phyloP scores from a whole-genome alignment of 2,329 filamentous ascomycete species.

The Pyrenophora seminiperda region DNA sequence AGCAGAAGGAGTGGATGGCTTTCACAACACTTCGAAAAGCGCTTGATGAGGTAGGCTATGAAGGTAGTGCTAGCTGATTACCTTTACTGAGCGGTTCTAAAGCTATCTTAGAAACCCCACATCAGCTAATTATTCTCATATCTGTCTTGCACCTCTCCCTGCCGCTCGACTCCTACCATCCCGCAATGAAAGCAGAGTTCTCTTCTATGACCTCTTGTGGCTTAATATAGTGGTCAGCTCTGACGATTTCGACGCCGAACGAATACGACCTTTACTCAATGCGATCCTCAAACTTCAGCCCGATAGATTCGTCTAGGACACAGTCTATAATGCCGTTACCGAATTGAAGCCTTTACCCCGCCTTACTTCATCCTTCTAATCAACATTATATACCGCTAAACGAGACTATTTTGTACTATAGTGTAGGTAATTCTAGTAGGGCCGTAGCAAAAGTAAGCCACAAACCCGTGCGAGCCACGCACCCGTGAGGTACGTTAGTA shows the following conservation, averaged over 20 bases:
- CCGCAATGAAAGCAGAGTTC: not conserved
- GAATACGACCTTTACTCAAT: conserved; percentile 39
- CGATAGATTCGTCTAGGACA: too few species aligned
- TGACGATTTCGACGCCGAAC: conserved; percentile 37
- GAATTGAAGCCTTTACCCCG: not conserved
- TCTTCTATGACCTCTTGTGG: not conserved
- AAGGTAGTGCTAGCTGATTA: conserved; percentile 4
- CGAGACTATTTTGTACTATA: too few species aligned
- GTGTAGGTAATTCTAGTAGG: too few species aligned
- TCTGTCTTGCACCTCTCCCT: not conserved
- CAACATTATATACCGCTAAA: too few species aligned
- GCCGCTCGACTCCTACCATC: not conserved
- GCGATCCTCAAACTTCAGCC: conserved; percentile 48
- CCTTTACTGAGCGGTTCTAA: conserved; percentile 2
- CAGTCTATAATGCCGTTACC: not conserved
- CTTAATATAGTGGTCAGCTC: not conserved
- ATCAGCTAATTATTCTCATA: not conserved
- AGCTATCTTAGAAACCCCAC: not conserved
- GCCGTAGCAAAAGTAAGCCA: too few species aligned
- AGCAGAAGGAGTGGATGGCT: conserved; percentile 13
- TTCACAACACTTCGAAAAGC: conserved; percentile 9
- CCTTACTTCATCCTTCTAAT: not conserved
- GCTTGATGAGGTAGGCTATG: not conserved
- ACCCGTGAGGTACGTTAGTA: too few species aligned
- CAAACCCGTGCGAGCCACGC: too few species aligned